Percentiles rank a stretch among this genome's conserved stretches.
These are phyloP conservation scores for Epicoccum sorghinum DNA, from an alignment of 2,329 filamentous ascomycete genomes.

Conservation along the genomic window DNA sequence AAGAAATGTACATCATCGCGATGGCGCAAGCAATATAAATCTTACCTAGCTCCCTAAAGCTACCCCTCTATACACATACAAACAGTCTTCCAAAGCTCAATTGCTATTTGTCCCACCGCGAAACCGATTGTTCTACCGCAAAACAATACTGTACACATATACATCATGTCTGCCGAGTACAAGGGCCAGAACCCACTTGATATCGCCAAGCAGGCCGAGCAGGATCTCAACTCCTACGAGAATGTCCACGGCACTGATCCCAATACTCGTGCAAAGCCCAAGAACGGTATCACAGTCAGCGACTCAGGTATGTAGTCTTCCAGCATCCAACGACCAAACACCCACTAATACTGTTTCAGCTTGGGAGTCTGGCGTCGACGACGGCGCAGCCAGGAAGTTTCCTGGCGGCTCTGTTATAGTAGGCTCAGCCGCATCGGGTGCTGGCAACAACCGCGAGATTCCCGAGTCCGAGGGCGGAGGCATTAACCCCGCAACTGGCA, in stretches of 20 bases:
- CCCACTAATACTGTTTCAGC: conserved; percentile 34
- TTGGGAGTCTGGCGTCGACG: conserved; percentile 56
- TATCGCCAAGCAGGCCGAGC: conserved; percentile 56
- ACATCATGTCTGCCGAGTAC: conserved; percentile 53
- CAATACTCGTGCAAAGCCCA: conserved; percentile 16
- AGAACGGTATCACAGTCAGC: conserved; percentile 24
- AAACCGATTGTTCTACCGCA: background rate
- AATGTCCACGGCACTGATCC: conserved; percentile 47
- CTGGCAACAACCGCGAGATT: conserved; percentile 56
- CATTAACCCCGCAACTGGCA: conserved; percentile 50
- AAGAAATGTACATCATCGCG: conserved; percentile 9
- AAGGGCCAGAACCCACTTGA: conserved; percentile 50
- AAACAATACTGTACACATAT: background rate
- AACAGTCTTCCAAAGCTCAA: background rate
- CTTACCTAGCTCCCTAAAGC: background rate
- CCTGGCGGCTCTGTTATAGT: conserved; percentile 53
- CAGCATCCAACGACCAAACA: background rate
- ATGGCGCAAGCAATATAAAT: conserved; percentile 5
- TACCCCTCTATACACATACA: background rate
- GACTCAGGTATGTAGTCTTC: conserved; percentile 45
- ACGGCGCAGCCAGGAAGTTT: conserved; percentile 50
- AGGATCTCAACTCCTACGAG: conserved; percentile 53
- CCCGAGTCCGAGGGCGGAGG: conserved; percentile 54
- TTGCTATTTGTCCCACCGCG: background rate
- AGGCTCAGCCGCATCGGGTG: conserved; percentile 52